Evolutionary conservation across 1,284 basidiomycete species (phyloP), one percentile per base, ranked within the genome.

Genomic region (Melampsora medusae): DNA sequence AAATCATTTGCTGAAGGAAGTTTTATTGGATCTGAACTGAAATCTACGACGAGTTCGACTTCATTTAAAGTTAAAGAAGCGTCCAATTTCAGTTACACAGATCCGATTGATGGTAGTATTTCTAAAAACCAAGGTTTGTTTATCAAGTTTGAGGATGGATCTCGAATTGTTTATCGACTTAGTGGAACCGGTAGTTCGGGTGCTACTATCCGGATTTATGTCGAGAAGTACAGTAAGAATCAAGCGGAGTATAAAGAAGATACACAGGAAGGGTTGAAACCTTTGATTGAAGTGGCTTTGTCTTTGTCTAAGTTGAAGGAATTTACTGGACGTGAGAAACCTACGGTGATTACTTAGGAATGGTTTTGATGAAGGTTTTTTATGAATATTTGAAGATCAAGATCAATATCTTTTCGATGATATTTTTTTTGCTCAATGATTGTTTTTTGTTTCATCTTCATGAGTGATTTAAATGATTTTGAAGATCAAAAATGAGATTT

Each of bases 91-190:
- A 88, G 90, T 82, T 99, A 99, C 88, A 97, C 90, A 60, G 97
- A 99, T 84, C 97, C 96, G 25, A 97, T 99, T 83, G 97, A 99
- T 84, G 87, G 90, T 73, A 93, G 91, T 69, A 89, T 98, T 78
- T 92, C 91, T 80, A 91, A 90, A 85, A 97, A 98, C 85, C 97
- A 99, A 84, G 97, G 97, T 6, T 90, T 98, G 81, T 92, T 95
- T 83, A 89, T 97, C 82, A 88, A 88, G 78, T 99, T 99, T 84
- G 85, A 86, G 48, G 96, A 99, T 83, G 96, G 95, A 25, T 92
- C 90, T 69, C 88, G 96, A 69, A 91, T 99, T 79, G 93, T 99
- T 78, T 98, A 97, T 88, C 89, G 97, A 76, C 86, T 99, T 71
- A 94, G 92, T 79, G 96, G 97, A 67, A 99, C 97, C 0, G 96